phyloP scores from a whole-genome alignment of 257 asterid genomes.

The Primulina tabacum region DNA sequence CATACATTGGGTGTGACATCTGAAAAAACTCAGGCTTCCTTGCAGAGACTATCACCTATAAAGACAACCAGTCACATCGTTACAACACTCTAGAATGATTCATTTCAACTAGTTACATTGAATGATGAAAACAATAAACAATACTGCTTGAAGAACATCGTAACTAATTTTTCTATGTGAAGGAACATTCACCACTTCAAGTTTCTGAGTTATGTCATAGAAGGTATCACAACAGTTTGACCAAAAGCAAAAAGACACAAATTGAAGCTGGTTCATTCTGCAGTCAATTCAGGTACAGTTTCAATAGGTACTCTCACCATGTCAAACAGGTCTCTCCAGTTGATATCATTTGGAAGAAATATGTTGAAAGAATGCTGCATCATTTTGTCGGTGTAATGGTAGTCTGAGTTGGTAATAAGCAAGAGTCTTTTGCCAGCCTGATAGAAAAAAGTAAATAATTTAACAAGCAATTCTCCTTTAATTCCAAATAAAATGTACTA shows the following conservation, averaged over 20 bases:
- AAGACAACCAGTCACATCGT: slow-evolving; percentile 24
- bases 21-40: slow-evolving; percentile 93
- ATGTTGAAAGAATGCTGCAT: slow-evolving; percentile 90
- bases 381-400: slow-evolving; percentile 90
- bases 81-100: slow-evolving; percentile 11
- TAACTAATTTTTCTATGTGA: not conserved
- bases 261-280: slow-evolving; percentile 11
- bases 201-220: slow-evolving; percentile 16
- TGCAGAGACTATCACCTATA: slow-evolving; percentile 82
- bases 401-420: slow-evolving; percentile 90
- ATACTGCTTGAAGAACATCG: not conserved
- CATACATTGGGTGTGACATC: slow-evolving; percentile 85
- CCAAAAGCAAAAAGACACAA: slow-evolving; percentile 18
- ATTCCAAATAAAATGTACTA: not conserved
- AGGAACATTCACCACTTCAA: slow-evolving; percentile 23
- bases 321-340: slow-evolving; percentile 87
- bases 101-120: slow-evolving; percentile 16
- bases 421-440: slow-evolving; percentile 87
- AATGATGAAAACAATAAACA: slow-evolving; percentile 1
- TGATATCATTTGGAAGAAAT: slow-evolving; percentile 89
- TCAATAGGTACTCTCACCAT: slow-evolving; percentile 48
- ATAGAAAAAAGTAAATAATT: slow-evolving; percentile 22
- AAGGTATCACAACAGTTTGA: slow-evolving; percentile 1
- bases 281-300: slow-evolving; percentile 18
- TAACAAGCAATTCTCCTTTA: slow-evolving; percentile 10